A percentile compares a stretch with the other conserved stretches of the same genome.
Evolutionary conservation across 176 grass and related monocot genomes (phyloP).

Genomic region (Chloris gayana): DNA sequence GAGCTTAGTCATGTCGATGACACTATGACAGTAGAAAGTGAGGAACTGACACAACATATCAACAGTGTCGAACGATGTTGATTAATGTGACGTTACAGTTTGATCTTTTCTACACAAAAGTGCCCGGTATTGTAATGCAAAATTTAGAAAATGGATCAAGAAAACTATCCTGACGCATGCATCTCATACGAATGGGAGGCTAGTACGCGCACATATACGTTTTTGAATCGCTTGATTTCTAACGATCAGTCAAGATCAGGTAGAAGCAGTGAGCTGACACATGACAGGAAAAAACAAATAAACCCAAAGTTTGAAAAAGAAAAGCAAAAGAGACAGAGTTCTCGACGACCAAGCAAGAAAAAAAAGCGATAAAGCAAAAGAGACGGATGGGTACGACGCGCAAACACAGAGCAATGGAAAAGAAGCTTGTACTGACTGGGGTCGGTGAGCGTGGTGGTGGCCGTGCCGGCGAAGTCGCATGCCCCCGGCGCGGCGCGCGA

Average conservation of each 20-base stretch:
- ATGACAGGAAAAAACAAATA: not conserved
- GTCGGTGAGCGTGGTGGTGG: conserved; percentile 69
- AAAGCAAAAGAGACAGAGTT: conserved; percentile 49
- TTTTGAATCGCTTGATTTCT: not conserved
- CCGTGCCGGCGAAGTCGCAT: conserved; percentile 86
- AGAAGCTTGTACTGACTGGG: conserved; percentile 55
- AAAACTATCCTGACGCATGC: not conserved
- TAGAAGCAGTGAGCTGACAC: not conserved
- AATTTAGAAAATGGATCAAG: not conserved
- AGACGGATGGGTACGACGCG: not conserved
- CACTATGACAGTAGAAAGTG: not conserved
- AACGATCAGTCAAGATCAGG: not conserved
- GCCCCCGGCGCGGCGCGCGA: conserved; percentile 54
- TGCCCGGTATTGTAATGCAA: not conserved
- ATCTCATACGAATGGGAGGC: not conserved
- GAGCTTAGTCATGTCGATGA: not conserved
- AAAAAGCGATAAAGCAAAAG: conserved; percentile 49
- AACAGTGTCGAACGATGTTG: not conserved
- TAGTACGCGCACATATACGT: too few relatives aligned
- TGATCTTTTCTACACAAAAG: not conserved
- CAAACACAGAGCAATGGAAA: not conserved
- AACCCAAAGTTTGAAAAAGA: conserved; percentile 21
- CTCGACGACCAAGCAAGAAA: conserved; percentile 22
- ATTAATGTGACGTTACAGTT: not conserved
- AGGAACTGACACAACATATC: not conserved